Evolutionary conservation across 768 basidiomycete species (phyloP).

Genomic region (Atractiella rhizophila): DNA sequence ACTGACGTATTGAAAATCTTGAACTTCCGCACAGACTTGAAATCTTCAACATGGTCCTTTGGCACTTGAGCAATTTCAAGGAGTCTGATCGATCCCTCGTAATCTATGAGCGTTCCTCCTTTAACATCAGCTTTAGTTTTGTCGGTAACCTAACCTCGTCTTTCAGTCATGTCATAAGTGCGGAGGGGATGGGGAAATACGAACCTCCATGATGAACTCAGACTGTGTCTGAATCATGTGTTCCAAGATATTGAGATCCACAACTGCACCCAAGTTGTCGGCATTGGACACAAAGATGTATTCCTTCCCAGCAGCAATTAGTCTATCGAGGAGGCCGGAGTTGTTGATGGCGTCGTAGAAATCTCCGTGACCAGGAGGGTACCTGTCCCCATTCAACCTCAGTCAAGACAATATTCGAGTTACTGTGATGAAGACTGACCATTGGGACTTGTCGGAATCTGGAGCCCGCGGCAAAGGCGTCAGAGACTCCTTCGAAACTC

Average conservation of each 20-base stretch:
- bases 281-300: constrained; percentile 95
- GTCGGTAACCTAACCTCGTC: constrained; percentile 86
- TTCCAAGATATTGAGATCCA: constrained; percentile 45
- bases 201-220: constrained; percentile 13
- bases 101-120: constrained; percentile 22
- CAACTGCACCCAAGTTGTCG: constrained; percentile 79
- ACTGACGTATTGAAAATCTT: constrained; percentile 69
- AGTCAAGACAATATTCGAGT: neutral
- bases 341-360: constrained; percentile 76
- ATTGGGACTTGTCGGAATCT: constrained; percentile 61
- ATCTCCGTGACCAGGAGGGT: constrained; percentile 92
- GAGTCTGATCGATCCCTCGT: constrained; percentile 50
- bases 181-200: too few relatives aligned
- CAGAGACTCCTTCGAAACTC: constrained; percentile 68
- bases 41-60: constrained; percentile 76
- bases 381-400: constrained; percentile 19
- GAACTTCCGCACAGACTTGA: constrained; percentile 70
- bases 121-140: constrained; percentile 84
- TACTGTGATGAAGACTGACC: constrained; percentile 22
- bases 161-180: too few relatives aligned
- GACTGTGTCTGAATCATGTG: constrained; percentile 32
- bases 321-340: constrained; percentile 69
- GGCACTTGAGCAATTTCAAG: constrained; percentile 90
- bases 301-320: constrained; percentile 75
- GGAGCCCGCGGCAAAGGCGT: constrained; percentile 56